Evolutionary conservation across 2,329 filamentous ascomycete species (phyloP).

Genomic region (Ascochyta koolunga): DNA sequence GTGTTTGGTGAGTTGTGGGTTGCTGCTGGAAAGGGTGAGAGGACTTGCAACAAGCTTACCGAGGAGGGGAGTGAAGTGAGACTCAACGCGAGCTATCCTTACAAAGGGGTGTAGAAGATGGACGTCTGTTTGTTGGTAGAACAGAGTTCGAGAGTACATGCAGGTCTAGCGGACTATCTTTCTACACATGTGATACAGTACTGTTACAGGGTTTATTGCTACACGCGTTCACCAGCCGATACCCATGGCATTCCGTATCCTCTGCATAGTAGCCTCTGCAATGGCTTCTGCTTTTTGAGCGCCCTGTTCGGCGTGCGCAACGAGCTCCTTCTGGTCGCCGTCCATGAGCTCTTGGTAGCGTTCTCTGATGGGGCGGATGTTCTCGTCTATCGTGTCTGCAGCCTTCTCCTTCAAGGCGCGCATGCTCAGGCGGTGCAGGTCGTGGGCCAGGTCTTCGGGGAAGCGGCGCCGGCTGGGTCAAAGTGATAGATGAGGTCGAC

Average conservation of each 20-base stretch:
- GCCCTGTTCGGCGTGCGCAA: conserved; percentile 64
- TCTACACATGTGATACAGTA: neutral
- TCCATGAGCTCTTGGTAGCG: conserved; percentile 62
- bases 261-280: conserved; percentile 59
- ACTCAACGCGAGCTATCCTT: conserved; percentile 20
- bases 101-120: neutral
- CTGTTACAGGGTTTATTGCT: neutral
- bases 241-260: conserved; percentile 29
- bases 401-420: conserved; percentile 69
- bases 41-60: conserved; percentile 15
- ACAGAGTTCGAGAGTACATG: neutral
- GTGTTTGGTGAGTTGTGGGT: conserved; percentile 35
- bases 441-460: conserved; percentile 55
- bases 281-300: conserved; percentile 65
- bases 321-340: conserved; percentile 60
- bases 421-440: conserved; percentile 56
- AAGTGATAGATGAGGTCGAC: conserved; percentile 79
- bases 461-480: conserved; percentile 50
- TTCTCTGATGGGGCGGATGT: conserved; percentile 62
- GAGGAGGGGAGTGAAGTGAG: conserved; percentile 15
- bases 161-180: too few species aligned
- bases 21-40: conserved; percentile 32
- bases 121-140: neutral
- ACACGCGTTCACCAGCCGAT: conserved; percentile 16
- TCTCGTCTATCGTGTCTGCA: conserved; percentile 61